Percentiles rank a stretch among this genome's conserved stretches.
Conservation (phyloP, 2,329 filamentous ascomycete species). For the Cladorrhinum sp. region DNA sequence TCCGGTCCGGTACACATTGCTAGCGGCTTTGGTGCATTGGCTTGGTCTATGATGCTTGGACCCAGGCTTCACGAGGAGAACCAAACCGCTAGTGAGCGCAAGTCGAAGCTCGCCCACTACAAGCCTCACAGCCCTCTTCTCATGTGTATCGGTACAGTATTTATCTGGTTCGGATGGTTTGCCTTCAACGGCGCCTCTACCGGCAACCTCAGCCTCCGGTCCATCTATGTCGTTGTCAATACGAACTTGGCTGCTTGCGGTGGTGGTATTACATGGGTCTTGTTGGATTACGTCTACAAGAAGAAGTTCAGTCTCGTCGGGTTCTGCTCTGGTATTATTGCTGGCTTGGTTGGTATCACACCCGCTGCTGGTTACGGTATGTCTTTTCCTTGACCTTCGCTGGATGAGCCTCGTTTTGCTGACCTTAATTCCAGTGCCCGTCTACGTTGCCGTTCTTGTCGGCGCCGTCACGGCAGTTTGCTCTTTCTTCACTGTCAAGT, state of each 20-base stretch:
- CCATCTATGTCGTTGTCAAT: conserved; percentile 56
- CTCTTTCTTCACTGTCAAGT: conserved; percentile 46
- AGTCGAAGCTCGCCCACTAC: conserved; percentile 36
- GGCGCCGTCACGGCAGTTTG: conserved; percentile 49
- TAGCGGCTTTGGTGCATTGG: conserved; percentile 60
- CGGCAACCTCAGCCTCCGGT: conserved; percentile 49
- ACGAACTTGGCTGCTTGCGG: conserved; percentile 57
- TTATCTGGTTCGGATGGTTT: conserved; percentile 65
- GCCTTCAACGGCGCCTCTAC: conserved; percentile 52
- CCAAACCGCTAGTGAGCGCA: conserved; percentile 28
- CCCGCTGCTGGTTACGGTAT: conserved; percentile 52
- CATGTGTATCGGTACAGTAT: conserved; percentile 60
- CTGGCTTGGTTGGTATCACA: conserved; percentile 57
- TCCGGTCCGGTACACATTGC: conserved; percentile 64
- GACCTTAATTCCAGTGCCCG: conserved; percentile 35
- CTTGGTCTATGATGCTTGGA: conserved; percentile 62
- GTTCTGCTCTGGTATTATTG: conserved; percentile 53
- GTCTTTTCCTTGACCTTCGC: neutral
- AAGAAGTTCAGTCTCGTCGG: conserved; percentile 50
- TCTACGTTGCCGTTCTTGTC: conserved; percentile 50
- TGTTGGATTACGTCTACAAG: conserved; percentile 50
- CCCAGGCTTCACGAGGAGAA: conserved; percentile 50
- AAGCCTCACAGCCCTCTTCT: conserved; percentile 63
- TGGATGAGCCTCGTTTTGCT: neutral
- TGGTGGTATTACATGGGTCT: conserved; percentile 50